Conservation (phyloP, 192 early-diverging fungal genomes). For the Coemansia sp. region DNA sequence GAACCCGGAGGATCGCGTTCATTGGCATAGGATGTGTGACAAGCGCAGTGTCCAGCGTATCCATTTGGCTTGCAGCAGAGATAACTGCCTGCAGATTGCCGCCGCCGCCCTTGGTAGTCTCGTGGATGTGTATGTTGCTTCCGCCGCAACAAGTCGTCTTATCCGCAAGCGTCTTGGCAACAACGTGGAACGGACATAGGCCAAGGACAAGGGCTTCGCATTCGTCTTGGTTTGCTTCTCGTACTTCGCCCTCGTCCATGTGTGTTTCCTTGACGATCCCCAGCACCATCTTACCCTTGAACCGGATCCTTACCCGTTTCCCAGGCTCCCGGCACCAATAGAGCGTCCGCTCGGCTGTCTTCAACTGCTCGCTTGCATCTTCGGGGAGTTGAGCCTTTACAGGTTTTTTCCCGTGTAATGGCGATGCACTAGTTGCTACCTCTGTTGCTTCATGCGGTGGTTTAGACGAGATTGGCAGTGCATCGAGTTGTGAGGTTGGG, state of each 20-base stretch:
- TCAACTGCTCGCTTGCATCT: background rate
- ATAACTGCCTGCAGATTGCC: background rate
- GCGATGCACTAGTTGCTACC: background rate
- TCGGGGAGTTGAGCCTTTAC: background rate
- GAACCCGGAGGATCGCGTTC: slow-evolving; percentile 18
- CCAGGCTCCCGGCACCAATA: slow-evolving; percentile 27
- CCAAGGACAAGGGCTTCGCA: slow-evolving; percentile 19
- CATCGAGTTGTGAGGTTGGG: too few species aligned
- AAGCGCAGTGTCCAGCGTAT: slow-evolving; percentile 11
- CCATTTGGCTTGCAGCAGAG: background rate
- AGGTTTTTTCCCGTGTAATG: background rate
- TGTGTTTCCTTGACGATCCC: background rate
- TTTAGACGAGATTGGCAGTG: too few species aligned
- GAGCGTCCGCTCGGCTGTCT: background rate
- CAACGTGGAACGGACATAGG: slow-evolving; percentile 42
- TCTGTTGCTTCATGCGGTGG: background rate
- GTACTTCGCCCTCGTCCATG: background rate
- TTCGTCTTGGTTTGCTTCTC: background rate
- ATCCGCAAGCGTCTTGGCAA: background rate
- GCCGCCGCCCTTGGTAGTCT: background rate
- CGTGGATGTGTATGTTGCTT: slow-evolving; percentile 26
- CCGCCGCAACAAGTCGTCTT: slow-evolving; percentile 16
- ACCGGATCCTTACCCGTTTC: slow-evolving; percentile 6
- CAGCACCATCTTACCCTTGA: slow-evolving; percentile 16
- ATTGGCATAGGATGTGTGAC: slow-evolving; percentile 40